Evolutionary conservation across 495 filamentous ascomycete species (phyloP).

Genomic region (Hypoxylon fragiforme): DNA sequence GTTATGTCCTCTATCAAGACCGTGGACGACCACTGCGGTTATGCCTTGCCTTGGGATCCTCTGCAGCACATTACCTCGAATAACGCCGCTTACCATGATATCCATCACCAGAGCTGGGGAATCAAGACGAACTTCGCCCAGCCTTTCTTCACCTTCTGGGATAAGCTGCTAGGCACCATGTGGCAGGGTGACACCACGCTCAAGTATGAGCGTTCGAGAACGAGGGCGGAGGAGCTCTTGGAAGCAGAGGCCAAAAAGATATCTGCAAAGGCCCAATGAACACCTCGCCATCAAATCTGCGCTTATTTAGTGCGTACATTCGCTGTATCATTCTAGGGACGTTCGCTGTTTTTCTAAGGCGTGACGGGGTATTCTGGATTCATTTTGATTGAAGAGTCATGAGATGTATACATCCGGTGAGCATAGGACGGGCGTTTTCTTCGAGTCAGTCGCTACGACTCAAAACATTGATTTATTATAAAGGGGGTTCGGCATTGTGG

Average conservation of each 20-base stretch:
- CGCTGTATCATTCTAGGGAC: conserved; percentile 39
- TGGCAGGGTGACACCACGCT: conserved; percentile 64
- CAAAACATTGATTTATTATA: conserved; percentile 6
- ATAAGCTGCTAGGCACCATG: conserved; percentile 68
- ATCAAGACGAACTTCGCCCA: conserved; percentile 83
- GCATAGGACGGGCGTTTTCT: conserved; percentile 29
- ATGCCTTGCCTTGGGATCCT: conserved; percentile 92
- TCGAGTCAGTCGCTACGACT: conserved; percentile 14
- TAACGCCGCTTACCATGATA: conserved; percentile 94
- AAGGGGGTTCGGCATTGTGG: not conserved
- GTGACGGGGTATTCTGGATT: conserved; percentile 27
- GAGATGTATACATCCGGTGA: conserved; percentile 21
- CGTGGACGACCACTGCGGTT: conserved; percentile 96
- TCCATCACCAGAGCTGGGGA: conserved; percentile 99
- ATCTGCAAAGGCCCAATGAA: conserved; percentile 36
- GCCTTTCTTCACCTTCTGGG: conserved; percentile 89
- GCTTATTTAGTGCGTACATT: conserved; percentile 31
- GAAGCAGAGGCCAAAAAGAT: conserved; percentile 42
- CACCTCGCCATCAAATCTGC: not conserved
- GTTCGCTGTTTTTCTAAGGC: conserved; percentile 24
- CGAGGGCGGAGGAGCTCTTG: conserved; percentile 31
- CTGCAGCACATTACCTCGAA: conserved; percentile 88
- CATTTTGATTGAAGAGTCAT: conserved; percentile 20
- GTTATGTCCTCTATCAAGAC: conserved; percentile 86
- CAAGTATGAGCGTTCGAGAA: conserved; percentile 48